Base-by-base conservation (phyloP, 2,329 filamentous ascomycete species). In the Erysiphe neolycopersici region DNA sequence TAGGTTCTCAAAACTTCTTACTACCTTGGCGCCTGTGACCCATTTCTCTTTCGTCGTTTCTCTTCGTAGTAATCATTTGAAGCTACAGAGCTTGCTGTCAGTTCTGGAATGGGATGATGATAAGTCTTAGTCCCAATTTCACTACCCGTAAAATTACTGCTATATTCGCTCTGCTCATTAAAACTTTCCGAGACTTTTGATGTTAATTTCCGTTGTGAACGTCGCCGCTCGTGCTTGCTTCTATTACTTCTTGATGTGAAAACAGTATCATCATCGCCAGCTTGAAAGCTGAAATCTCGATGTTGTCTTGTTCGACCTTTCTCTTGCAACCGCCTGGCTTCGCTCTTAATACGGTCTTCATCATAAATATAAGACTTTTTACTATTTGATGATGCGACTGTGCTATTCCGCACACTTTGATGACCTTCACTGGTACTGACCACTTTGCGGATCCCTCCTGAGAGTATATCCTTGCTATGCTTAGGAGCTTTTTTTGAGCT, bases 311-410 rank as follows among this genome's bases (percentile, higher is more conserved):
- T 54, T 10, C 68, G 63, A 42, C 64, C 65, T 50, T 69, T 66
- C 44, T 71, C 67, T 43, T 67, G 64, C n/a, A 71, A 58, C 35
- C 64, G 63, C 17, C 64, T 60, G 0, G 70, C 70, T 58, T 76
- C 73, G 41, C 65, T 62, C 32, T 68, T 65, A 48, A 71, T 61
- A 16, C 65, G 64, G 3, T 38, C 29, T 16, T 32, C 35, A 14
- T 16, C 13, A 19, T 29, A n/a, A 13, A 32, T 29, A 44, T 16
- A 32, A 10, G 12, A 31, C 17, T 42, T 42, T 33, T 46, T 45
- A 26, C 49, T 16, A 45, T 19, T 32, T 47, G 18, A 37, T 19
- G 39, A 30, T 14, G 16, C 16, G 17, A n/a, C 37, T 11, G 14
- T 37, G 14, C 16, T 26, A n/a, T 13, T 14, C 17, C 16, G 19